phyloP scores from a whole-genome alignment of 1,284 basidiomycete species.

The Calocybe gambosa region DNA sequence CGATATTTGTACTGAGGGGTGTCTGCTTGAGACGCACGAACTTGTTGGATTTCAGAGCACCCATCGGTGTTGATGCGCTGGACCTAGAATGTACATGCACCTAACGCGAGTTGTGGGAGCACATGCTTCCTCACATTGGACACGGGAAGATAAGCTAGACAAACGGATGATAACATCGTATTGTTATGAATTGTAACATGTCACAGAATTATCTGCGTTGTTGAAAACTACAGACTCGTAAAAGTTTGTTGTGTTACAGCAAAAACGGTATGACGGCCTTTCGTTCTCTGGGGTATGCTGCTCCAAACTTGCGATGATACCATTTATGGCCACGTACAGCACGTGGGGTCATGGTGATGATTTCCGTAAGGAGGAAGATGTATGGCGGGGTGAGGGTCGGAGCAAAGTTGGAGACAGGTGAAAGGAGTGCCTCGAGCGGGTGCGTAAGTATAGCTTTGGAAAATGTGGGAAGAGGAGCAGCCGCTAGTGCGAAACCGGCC shows the following conservation, averaged over 20 bases:
- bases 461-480: conserved; percentile 30
- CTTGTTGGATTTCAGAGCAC: too few species aligned
- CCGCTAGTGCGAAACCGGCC: conserved; percentile 72
- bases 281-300: conserved; percentile 12
- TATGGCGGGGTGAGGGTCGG: conserved; percentile 59
- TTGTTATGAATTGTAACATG: too few species aligned
- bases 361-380: conserved; percentile 68
- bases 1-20: conserved; percentile 39
- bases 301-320: conserved; percentile 68
- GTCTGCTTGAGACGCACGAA: too few species aligned
- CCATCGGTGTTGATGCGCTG: too few species aligned
- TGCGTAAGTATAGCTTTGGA: background rate
- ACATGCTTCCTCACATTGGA: too few species aligned
- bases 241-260: background rate
- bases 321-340: conserved; percentile 77
- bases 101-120: too few species aligned
- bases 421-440: background rate
- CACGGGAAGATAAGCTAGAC: too few species aligned
- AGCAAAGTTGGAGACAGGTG: conserved; percentile 26
- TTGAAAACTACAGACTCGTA: too few species aligned
- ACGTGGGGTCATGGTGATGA: conserved; percentile 72
- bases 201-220: too few species aligned
- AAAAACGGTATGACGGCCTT: conserved; percentile 11
- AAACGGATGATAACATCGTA: too few species aligned
- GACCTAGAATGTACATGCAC: too few species aligned